These are phyloP conservation scores for Stentor roeselii DNA, from an alignment of 73 alveolate genomes.

Conservation along the genomic window DNA sequence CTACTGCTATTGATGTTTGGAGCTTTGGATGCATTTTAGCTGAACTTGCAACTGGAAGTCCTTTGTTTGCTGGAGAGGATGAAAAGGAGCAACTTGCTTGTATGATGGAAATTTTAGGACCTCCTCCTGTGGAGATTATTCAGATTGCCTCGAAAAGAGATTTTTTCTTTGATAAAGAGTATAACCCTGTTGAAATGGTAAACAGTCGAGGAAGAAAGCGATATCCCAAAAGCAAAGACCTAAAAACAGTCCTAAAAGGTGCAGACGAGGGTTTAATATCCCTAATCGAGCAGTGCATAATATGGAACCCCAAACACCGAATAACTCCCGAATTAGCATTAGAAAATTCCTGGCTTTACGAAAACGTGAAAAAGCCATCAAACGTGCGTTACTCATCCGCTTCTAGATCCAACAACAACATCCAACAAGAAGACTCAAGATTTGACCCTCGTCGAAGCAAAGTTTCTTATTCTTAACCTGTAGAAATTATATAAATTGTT, in stretches of 20 bases:
- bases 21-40: conserved; percentile 91
- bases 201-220: conserved; percentile 8
- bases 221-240: not conserved
- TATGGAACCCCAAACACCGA: conserved; percentile 37
- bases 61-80: conserved; percentile 87
- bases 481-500: too few relatives aligned
- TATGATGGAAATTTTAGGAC: conserved; percentile 74
- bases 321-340: conserved; percentile 55
- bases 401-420: not conserved
- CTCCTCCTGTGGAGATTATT: conserved; percentile 72
- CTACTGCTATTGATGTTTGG: conserved; percentile 95
- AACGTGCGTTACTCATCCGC: not conserved
- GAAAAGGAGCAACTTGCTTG: conserved; percentile 73
- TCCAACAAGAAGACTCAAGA: not conserved
- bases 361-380: not conserved
- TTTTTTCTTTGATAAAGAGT: conserved; percentile 35
- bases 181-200: not conserved
- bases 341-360: conserved; percentile 43
- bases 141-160: conserved; percentile 56
- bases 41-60: conserved; percentile 85
- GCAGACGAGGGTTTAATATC: conserved; percentile 22
- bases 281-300: conserved; percentile 40
- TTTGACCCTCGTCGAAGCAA: not conserved
- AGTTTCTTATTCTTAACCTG: not conserved
- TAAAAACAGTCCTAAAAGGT: conserved; percentile 15